phyloP scores from a whole-genome alignment of 2,329 filamentous ascomycete genomes.

The Arthrinium puccinioides region DNA sequence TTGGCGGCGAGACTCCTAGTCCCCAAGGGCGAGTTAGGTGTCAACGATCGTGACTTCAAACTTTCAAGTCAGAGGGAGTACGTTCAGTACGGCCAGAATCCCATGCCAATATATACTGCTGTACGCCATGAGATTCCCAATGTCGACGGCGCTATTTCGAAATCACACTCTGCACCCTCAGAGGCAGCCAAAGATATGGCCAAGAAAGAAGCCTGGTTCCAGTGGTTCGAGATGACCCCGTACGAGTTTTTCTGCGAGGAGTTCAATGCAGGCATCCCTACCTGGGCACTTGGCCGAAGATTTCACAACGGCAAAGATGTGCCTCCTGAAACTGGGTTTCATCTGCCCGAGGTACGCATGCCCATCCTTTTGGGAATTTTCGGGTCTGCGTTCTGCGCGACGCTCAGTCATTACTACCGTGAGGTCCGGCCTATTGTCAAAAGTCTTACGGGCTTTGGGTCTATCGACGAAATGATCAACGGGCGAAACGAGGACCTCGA shows the following conservation, averaged over 20 bases:
- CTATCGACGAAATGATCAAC: slow-evolving; percentile 75
- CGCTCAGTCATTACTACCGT: slow-evolving; percentile 90
- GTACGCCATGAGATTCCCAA: slow-evolving; percentile 91
- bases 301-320: slow-evolving; percentile 68
- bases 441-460: slow-evolving; percentile 64
- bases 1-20: slow-evolving; percentile 80
- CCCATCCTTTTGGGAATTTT: slow-evolving; percentile 90
- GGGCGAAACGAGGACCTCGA: slow-evolving; percentile 77
- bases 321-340: slow-evolving; percentile 55
- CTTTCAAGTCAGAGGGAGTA: slow-evolving; percentile 78
- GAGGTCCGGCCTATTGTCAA: slow-evolving; percentile 80
- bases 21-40: slow-evolving; percentile 72
- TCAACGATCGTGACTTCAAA: slow-evolving; percentile 77
- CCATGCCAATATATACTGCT: slow-evolving; percentile 90
- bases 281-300: slow-evolving; percentile 81
- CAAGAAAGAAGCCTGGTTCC: slow-evolving; percentile 78
- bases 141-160: slow-evolving; percentile 35
- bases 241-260: slow-evolving; percentile 97
- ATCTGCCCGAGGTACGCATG: slow-evolving; percentile 76
- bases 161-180: slow-evolving; percentile 23
- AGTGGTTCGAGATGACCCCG: slow-evolving; percentile 94
- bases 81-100: slow-evolving; percentile 70
- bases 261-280: slow-evolving; percentile 83
- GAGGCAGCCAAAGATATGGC: slow-evolving; percentile 45
- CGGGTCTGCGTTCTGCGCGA: slow-evolving; percentile 93